Percentiles rank a stretch among this genome's conserved stretches.
Conservation (phyloP, 2,329 filamentous ascomycete species). For the Sphaceloma murrayae region DNA sequence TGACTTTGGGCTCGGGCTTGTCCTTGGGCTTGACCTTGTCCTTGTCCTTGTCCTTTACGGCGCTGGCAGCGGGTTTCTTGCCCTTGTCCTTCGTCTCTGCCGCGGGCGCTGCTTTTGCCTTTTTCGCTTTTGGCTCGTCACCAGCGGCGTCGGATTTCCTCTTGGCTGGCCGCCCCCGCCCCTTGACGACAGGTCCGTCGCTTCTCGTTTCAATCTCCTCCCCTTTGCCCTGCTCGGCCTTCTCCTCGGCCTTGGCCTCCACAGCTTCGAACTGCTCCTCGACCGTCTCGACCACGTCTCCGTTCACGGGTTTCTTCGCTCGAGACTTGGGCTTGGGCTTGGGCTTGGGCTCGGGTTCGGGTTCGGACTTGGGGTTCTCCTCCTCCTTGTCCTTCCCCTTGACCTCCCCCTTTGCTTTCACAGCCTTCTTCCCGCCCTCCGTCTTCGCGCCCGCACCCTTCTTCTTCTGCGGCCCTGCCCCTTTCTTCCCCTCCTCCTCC, state of each 20-base stretch:
- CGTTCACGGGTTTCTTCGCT: background rate
- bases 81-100: background rate
- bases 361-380: constrained; percentile 1
- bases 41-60: no score
- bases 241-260: background rate
- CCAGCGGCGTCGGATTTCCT: constrained; percentile 43
- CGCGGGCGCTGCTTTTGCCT: background rate
- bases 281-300: background rate
- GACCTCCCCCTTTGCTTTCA: background rate
- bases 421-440: background rate
- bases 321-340: background rate
- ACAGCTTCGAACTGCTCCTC: background rate
- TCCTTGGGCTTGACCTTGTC: no score
- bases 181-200: background rate
- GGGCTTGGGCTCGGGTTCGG: background rate
- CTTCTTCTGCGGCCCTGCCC: constrained; percentile 3
- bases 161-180: background rate
- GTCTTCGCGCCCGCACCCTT: background rate
- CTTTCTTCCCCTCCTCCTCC: background rate
- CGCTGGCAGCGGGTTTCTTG: background rate
- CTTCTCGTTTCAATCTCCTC: background rate
- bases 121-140: constrained; percentile 36
- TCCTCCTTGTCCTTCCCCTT: constrained; percentile 3
- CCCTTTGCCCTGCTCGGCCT: background rate
- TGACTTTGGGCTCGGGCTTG: no score